Percentiles rank a stretch among this genome's conserved stretches.
Evolutionary conservation across 1,139 yeast genomes (phyloP).

Genomic region (Suhomyces kunorum): DNA sequence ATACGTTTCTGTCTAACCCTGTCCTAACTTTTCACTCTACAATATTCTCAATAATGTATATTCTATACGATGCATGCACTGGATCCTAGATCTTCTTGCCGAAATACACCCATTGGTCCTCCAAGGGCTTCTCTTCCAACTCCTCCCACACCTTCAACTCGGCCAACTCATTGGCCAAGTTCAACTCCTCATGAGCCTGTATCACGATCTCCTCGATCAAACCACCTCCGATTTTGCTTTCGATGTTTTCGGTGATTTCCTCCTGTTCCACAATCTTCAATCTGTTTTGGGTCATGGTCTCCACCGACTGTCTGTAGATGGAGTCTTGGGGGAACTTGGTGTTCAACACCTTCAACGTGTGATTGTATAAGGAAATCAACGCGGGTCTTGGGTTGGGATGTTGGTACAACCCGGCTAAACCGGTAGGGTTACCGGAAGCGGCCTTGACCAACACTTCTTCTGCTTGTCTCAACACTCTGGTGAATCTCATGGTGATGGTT

Average conservation of each 20-base stretch:
- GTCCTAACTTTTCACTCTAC: background rate
- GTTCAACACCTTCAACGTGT: slow-evolving; percentile 62
- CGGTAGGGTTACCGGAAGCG: slow-evolving; percentile 74
- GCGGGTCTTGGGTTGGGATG: slow-evolving; percentile 89
- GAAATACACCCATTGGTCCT: slow-evolving; percentile 73
- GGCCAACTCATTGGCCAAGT: slow-evolving; percentile 66
- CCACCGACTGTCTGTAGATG: slow-evolving; percentile 75
- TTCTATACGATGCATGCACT: slow-evolving; percentile 5
- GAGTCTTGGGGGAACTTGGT: slow-evolving; percentile 68
- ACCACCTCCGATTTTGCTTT: slow-evolving; percentile 76
- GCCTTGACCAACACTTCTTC: slow-evolving; percentile 65
- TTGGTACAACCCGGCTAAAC: slow-evolving; percentile 73
- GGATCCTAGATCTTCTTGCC: slow-evolving; percentile 59
- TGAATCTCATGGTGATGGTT: slow-evolving; percentile 37
- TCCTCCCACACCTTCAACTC: slow-evolving; percentile 70
- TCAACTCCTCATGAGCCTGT: slow-evolving; percentile 82
- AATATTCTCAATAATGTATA: background rate
- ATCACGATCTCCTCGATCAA: slow-evolving; percentile 79
- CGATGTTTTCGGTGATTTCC: slow-evolving; percentile 68
- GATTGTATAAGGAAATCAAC: slow-evolving; percentile 65
- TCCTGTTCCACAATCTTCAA: slow-evolving; percentile 63
- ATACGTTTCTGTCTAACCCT: background rate
- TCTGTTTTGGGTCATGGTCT: slow-evolving; percentile 70
- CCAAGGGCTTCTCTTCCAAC: slow-evolving; percentile 66
- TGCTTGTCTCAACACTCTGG: slow-evolving; percentile 50